Percentiles rank a stretch among this genome's conserved stretches.
Evolutionary conservation across 148 eudicot genomes (phyloP).

Genomic region (Cornus controversa): DNA sequence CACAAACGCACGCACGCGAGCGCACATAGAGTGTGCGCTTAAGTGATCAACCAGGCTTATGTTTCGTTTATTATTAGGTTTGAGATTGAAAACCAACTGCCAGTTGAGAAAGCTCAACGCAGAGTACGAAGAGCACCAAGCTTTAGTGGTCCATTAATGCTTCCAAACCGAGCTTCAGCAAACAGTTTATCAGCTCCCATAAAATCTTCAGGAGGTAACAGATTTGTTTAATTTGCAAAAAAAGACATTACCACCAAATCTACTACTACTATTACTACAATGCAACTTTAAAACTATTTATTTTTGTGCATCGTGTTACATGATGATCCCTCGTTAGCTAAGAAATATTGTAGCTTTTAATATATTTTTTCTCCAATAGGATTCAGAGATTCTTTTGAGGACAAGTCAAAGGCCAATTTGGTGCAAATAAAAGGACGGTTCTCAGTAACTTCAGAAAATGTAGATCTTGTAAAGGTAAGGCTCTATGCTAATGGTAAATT

Average conservation of each 20-base stretch:
- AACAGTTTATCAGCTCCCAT: constrained; percentile 98
- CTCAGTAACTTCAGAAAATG: constrained; percentile 92
- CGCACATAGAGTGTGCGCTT: no score
- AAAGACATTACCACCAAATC: background rate
- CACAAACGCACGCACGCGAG: no score
- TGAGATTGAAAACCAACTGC: constrained; percentile 61
- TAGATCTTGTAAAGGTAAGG: constrained; percentile 89
- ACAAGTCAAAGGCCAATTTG: constrained; percentile 81
- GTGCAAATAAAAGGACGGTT: constrained; percentile 96
- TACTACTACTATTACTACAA: background rate
- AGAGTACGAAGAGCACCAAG: constrained; percentile 72
- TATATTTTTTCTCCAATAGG: constrained; percentile 33
- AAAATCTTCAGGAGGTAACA: constrained; percentile 82
- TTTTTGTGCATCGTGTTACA: background rate
- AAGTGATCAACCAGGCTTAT: background rate
- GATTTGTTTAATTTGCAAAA: constrained; percentile 4
- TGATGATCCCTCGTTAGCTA: background rate
- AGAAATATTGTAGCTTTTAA: background rate
- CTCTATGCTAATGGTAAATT: constrained; percentile 5
- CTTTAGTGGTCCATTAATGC: constrained; percentile 90
- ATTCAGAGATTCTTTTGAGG: constrained; percentile 83
- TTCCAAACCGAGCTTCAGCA: constrained; percentile 91
- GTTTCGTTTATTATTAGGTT: constrained; percentile 39
- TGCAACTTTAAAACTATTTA: background rate
- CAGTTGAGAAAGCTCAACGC: constrained; percentile 42